Evolutionary conservation across 495 filamentous ascomycete species (phyloP).

Genomic region (Neurospora sp.): DNA sequence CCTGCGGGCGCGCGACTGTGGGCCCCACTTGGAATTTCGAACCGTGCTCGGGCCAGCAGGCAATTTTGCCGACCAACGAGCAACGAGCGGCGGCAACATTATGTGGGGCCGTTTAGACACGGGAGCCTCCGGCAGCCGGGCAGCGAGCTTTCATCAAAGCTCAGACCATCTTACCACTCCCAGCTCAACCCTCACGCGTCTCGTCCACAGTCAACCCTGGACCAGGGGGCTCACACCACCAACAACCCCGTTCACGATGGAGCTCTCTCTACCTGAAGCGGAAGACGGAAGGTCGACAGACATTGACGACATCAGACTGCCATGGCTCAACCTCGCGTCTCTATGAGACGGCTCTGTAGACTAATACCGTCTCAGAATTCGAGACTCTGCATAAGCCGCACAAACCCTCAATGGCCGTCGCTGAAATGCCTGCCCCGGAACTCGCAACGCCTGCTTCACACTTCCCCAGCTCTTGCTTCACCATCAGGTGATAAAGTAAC

Average conservation of each 20-base stretch:
- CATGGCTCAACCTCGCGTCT: constrained; percentile 16
- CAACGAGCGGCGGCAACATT: neutral
- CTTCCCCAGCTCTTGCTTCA: neutral
- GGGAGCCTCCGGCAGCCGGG: neutral
- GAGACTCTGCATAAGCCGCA: neutral
- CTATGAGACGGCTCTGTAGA: constrained; percentile 14
- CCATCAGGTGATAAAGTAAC: neutral
- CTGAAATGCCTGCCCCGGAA: neutral
- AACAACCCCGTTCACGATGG: neutral
- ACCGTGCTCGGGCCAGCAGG: constrained; percentile 10
- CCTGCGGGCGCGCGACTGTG: neutral
- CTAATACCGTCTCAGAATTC: neutral
- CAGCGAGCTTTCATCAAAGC: neutral
- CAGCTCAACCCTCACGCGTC: neutral
- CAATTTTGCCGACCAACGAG: constrained; percentile 7
- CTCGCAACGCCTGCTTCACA: constrained; percentile 8
- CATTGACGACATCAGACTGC: neutral
- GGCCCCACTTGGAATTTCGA: constrained; percentile 8
- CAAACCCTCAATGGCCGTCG: neutral
- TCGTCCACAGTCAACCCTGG: neutral
- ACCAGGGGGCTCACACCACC: neutral
- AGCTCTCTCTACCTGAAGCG: neutral
- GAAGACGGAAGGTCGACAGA: neutral
- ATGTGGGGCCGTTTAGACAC: neutral
- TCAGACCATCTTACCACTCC: neutral